Base-by-base conservation (phyloP, 768 basidiomycete genomes). In the Leccinum subgranulosum region DNA sequence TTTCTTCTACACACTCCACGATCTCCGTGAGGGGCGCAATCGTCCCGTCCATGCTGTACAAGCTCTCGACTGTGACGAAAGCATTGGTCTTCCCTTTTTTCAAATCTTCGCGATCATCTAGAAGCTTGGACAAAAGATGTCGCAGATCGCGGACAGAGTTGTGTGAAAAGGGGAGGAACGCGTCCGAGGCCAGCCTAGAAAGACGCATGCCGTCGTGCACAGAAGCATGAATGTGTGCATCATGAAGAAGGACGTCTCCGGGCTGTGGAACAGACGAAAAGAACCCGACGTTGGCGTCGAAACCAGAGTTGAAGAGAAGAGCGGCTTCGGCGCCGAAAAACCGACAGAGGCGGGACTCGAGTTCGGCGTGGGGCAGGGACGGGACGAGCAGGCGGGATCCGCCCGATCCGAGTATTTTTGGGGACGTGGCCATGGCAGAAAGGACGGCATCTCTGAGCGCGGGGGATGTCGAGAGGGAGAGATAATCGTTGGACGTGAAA, bases 11-110 rank as follows among this genome's bases (percentile, higher is more conserved):
- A 3, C 81, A 65, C 27, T 82, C 79, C 34, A 87, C 81, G 49
- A 97, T 85, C 45, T 83, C 81, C 15, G 53, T 53, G 28, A 98
- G 76, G 0, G 93, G 94, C 0, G 88, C 80, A 58, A 96, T 81
- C 27, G 94, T 96, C 14, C 96, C 96, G 63, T 98, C 96, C 96
- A 98, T 98, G 56, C 88, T 91, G 64, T 98, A 98, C 47, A 98
- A 72, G 36, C 85, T 87, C 77, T 98, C 96, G 7, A 97, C 86
- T 0, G 92, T 86, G 12, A 98, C 71, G 66, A 95, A 97, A 3
- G 91, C 73, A 63, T 76, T 86, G 34, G 61, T 60, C 27, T 73
- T 69, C 0, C 83, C 84, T 0, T 62, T 58, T 54, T 61, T 63
- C 15, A 85, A 64, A 36, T 66, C 73, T 0, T 69, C 66, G n/a